Percentiles rank a stretch among this genome's conserved stretches.
Conservation (phyloP, 2,329 filamentous ascomycete genomes). For the Botryotinia convoluta region DNA sequence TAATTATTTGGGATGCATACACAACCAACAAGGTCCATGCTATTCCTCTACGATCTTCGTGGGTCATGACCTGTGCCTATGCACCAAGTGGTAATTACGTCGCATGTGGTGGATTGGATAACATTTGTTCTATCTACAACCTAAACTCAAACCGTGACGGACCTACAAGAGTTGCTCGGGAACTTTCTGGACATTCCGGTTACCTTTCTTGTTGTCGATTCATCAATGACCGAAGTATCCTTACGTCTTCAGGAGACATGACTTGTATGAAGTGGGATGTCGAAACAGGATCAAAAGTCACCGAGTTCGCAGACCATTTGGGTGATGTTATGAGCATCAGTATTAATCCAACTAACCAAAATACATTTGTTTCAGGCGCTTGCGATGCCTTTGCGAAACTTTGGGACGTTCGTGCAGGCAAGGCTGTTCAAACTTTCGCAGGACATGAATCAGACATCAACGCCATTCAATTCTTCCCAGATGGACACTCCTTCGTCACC, state of each 20-base stretch:
- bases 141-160: constrained; percentile 90
- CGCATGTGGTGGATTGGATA: constrained; percentile 96
- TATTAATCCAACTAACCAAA: constrained; percentile 98
- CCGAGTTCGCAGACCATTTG: constrained; percentile 96
- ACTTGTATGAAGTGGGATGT: constrained; percentile 99
- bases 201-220: constrained; percentile 98
- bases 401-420: constrained; percentile 97
- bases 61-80: constrained; percentile 99
- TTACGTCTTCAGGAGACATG: constrained; percentile 98
- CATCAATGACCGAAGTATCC: constrained; percentile 95
- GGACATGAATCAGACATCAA: constrained; percentile 99
- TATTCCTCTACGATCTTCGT: constrained; percentile 93
- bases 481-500: constrained; percentile 96
- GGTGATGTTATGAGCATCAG: constrained; percentile 99
- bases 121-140: constrained; percentile 99
- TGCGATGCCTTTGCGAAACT: constrained; percentile 98
- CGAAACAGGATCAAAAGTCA: constrained; percentile 94
- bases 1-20: constrained; percentile 99
- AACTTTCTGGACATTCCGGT: constrained; percentile 93
- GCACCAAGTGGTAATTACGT: constrained; percentile 98
- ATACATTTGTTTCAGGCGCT: constrained; percentile 98
- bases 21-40: constrained; percentile 99
- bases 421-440: constrained; percentile 97
- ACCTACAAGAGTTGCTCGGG: constrained; percentile 92
- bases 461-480: constrained; percentile 98